A percentile compares a stretch with the other conserved stretches of the same genome.
Evolutionary conservation across 176 grass and related monocot species (phyloP).

Genomic region (Oryza meyeriana): DNA sequence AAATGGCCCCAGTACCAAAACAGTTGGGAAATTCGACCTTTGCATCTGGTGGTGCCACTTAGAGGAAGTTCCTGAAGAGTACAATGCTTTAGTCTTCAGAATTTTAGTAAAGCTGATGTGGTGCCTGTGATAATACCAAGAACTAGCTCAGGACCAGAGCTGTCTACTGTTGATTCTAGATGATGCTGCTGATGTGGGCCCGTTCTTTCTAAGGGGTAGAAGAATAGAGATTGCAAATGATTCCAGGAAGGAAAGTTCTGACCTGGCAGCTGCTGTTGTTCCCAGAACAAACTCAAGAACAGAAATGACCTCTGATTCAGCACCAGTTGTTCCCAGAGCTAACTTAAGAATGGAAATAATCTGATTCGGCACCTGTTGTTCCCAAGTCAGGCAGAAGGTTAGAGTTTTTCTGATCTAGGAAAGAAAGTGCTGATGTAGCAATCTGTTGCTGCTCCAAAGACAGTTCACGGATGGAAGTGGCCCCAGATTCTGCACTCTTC

Average conservation of each 20-base stretch:
- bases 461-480: conserved; percentile 54
- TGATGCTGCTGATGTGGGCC: conserved; percentile 42
- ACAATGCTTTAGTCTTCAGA: conserved; percentile 54
- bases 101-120: conserved; percentile 57
- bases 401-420: conserved; percentile 50
- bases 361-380: conserved; percentile 50
- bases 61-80: conserved; percentile 72
- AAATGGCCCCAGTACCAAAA: conserved; percentile 50
- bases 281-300: conserved; percentile 62
- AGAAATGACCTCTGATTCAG: conserved; percentile 55
- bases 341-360: conserved; percentile 59
- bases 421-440: conserved; percentile 61
- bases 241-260: conserved; percentile 56
- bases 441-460: conserved; percentile 48
- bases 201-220: conserved; percentile 49
- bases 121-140: conserved; percentile 76
- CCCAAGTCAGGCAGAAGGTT: conserved; percentile 56
- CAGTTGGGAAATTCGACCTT: conserved; percentile 51
- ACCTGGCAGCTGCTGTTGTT: conserved; percentile 47
- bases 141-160: conserved; percentile 71
- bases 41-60: conserved; percentile 43
- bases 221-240: conserved; percentile 41
- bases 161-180: conserved; percentile 59
- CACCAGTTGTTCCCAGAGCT: conserved; percentile 40
- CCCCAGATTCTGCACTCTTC: conserved; percentile 48